phyloP scores from a whole-genome alignment of 2,329 filamentous ascomycete species.

The Pseudogymnoascus sp. region DNA sequence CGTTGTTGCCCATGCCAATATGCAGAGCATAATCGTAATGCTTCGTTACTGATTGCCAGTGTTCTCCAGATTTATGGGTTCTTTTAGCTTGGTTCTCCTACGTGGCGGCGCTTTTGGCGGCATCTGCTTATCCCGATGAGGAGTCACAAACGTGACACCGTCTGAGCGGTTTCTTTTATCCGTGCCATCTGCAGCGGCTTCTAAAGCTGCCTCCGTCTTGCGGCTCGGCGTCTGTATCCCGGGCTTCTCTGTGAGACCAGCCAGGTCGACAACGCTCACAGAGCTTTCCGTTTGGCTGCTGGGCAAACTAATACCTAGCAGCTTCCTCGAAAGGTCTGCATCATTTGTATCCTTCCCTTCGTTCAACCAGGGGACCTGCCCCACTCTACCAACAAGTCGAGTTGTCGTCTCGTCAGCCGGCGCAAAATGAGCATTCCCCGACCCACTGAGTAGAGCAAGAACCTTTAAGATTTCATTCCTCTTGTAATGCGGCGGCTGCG shows the following conservation, averaged over 20 bases:
- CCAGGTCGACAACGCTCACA: slow-evolving; percentile 69
- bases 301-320: slow-evolving; percentile 64
- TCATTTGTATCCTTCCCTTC: slow-evolving; percentile 32
- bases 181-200: slow-evolving; percentile 19
- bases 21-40: background rate
- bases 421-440: slow-evolving; percentile 64
- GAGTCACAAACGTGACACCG: background rate
- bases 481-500: slow-evolving; percentile 83
- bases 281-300: slow-evolving; percentile 59
- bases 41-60: slow-evolving; percentile 1
- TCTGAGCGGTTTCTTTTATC: background rate
- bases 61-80: background rate
- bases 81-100: slow-evolving; percentile 1
- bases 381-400: slow-evolving; percentile 67
- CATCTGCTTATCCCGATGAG: slow-evolving; percentile 1
- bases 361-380: slow-evolving; percentile 61
- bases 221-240: slow-evolving; percentile 74
- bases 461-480: slow-evolving; percentile 72
- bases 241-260: slow-evolving; percentile 71
- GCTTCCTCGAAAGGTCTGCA: slow-evolving; percentile 43
- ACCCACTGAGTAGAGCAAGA: slow-evolving; percentile 60
- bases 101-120: background rate
- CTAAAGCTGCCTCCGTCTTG: slow-evolving; percentile 29
- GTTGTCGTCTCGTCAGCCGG: slow-evolving; percentile 73
- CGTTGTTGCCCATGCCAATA: background rate